These are phyloP conservation scores for Firmiana major DNA, from an alignment of 345 rosid species.

Conservation along the genomic window DNA sequence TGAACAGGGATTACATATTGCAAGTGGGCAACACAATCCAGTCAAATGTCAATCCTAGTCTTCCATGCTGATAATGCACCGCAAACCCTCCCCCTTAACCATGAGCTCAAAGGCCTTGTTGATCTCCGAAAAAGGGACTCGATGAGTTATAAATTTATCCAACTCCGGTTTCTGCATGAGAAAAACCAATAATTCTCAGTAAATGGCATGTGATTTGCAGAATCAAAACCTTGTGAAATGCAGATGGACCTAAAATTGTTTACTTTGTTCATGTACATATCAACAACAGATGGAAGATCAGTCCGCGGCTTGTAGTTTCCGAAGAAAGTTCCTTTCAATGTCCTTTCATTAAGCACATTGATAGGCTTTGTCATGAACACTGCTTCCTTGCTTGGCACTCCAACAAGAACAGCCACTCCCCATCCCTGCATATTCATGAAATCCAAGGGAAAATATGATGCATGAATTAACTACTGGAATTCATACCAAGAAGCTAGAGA, in stretches of 20 bases:
- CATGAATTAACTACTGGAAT: background rate
- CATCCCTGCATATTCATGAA: conserved; percentile 35
- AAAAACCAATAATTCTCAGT: background rate
- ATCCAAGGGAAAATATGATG: background rate
- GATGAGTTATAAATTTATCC: conserved; percentile 49
- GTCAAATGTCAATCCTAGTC: background rate
- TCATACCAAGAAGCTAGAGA: too few relatives aligned
- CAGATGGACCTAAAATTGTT: background rate
- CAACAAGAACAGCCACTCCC: conserved; percentile 56
- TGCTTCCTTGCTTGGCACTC: conserved; percentile 41
- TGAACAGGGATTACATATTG: background rate
- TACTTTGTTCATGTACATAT: conserved; percentile 31
- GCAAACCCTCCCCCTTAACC: conserved; percentile 42
- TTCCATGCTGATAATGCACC: conserved; percentile 48
- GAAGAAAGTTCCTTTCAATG: conserved; percentile 42
- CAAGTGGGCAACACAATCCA: background rate
- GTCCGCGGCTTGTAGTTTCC: conserved; percentile 34
- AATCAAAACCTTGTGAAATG: background rate
- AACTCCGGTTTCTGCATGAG: conserved; percentile 39
- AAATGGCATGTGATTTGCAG: too few relatives aligned
- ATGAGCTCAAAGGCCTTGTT: conserved; percentile 52
- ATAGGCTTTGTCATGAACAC: conserved; percentile 39
- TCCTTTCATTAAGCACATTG: conserved; percentile 45
- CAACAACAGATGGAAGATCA: conserved; percentile 30
- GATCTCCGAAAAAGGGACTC: conserved; percentile 42